A percentile compares a stretch with the other conserved stretches of the same genome.
Evolutionary conservation across 495 filamentous ascomycete species (phyloP).

Genomic region (Pyrenula aspistea): DNA sequence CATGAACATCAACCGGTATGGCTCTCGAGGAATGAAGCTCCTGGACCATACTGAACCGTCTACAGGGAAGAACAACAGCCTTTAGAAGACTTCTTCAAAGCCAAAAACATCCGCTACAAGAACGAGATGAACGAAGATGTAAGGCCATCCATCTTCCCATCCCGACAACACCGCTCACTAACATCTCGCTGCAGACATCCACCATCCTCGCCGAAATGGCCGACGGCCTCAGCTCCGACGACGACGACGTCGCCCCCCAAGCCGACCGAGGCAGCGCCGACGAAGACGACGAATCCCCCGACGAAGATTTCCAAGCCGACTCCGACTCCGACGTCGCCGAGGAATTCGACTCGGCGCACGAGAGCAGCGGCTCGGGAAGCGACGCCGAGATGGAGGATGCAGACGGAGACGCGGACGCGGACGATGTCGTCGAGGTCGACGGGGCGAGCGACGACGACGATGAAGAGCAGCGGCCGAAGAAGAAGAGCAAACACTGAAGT

Average conservation of each 20-base stretch:
- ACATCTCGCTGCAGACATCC: slow-evolving; percentile 25
- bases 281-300: slow-evolving; percentile 86
- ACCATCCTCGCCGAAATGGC: slow-evolving; percentile 70
- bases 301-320: slow-evolving; percentile 91
- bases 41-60: slow-evolving; percentile 5
- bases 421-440: slow-evolving; percentile 30
- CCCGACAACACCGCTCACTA: slow-evolving; percentile 2
- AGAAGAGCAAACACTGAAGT: slow-evolving; percentile 44
- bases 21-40: neutral
- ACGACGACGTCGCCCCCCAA: slow-evolving; percentile 60
- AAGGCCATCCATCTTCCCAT: slow-evolving; percentile 12
- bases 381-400: slow-evolving; percentile 54
- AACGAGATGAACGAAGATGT: slow-evolving; percentile 80
- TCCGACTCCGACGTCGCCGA: slow-evolving; percentile 92
- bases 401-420: slow-evolving; percentile 40
- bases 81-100: slow-evolving; percentile 89
- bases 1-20: slow-evolving; percentile 92
- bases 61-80: slow-evolving; percentile 82
- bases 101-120: slow-evolving; percentile 86
- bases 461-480: slow-evolving; percentile 49
- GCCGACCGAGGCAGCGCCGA: slow-evolving; percentile 70
- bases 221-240: slow-evolving; percentile 62
- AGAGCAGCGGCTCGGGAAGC: slow-evolving; percentile 66
- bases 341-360: slow-evolving; percentile 84
- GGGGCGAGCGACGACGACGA: slow-evolving; percentile 9